phyloP scores from a whole-genome alignment of 352 stramenopile species.

The Paralagenidium karlingii region DNA sequence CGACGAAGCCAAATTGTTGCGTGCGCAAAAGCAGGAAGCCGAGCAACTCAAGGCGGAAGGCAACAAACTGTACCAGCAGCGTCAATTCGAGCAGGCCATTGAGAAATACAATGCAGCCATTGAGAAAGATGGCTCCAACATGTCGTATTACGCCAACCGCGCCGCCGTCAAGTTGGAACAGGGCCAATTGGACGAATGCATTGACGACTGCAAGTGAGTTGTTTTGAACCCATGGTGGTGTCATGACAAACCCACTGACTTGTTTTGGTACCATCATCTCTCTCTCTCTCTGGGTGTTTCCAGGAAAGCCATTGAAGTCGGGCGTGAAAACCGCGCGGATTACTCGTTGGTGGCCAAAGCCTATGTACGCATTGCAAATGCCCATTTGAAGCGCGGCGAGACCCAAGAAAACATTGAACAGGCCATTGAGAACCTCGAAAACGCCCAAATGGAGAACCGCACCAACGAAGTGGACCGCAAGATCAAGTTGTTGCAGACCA shows the following conservation, averaged over 20 bases:
- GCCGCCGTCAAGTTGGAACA: slow-evolving; percentile 95
- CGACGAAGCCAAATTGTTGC: slow-evolving; percentile 69
- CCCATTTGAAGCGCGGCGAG: slow-evolving; percentile 91
- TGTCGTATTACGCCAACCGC: slow-evolving; percentile 97
- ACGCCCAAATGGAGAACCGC: slow-evolving; percentile 78
- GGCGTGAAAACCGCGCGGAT: slow-evolving; percentile 87
- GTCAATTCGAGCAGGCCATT: slow-evolving; percentile 91
- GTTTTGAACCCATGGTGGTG: no score
- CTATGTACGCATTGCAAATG: slow-evolving; percentile 93
- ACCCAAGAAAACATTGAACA: slow-evolving; percentile 73
- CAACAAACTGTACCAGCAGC: slow-evolving; percentile 97
- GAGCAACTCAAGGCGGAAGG: slow-evolving; percentile 90
- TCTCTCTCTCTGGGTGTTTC: slow-evolving; percentile 1
- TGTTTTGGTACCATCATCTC: not conserved
- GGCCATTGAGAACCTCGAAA: slow-evolving; percentile 83
- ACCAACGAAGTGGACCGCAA: slow-evolving; percentile 91
- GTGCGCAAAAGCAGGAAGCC: slow-evolving; percentile 50
- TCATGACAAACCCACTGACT: slow-evolving; percentile 1
- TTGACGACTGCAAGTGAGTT: slow-evolving; percentile 83
- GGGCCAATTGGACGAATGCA: slow-evolving; percentile 92
- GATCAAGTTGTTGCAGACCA: slow-evolving; percentile 90
- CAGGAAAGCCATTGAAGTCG: slow-evolving; percentile 91
- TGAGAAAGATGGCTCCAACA: slow-evolving; percentile 91
- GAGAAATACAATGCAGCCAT: slow-evolving; percentile 95
- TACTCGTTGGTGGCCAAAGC: slow-evolving; percentile 96